Evolutionary conservation across 2,329 filamentous ascomycete species (phyloP).

Genomic region (Penicillium sp.): DNA sequence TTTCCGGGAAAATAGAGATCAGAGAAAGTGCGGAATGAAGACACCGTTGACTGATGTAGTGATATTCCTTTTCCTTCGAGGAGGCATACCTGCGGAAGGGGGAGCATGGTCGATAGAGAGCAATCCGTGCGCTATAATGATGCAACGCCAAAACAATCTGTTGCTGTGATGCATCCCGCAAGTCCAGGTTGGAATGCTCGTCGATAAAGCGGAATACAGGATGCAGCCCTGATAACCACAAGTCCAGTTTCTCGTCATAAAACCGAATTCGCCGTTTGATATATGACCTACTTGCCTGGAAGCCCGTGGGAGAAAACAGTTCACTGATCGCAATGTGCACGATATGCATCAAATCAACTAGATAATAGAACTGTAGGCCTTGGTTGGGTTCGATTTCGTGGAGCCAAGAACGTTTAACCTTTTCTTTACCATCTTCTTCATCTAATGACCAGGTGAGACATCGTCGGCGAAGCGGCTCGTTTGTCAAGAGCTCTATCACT

Average conservation of each 20-base stretch:
- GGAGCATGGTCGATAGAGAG: slow-evolving; percentile 41
- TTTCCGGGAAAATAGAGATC: slow-evolving; percentile 35
- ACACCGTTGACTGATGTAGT: slow-evolving; percentile 30
- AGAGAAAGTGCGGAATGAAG: slow-evolving; percentile 36
- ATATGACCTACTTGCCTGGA: slow-evolving; percentile 26
- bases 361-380: slow-evolving; percentile 35
- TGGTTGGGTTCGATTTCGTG: slow-evolving; percentile 23
- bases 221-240: slow-evolving; percentile 33
- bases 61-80: slow-evolving; percentile 5
- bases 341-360: slow-evolving; percentile 35
- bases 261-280: slow-evolving; percentile 31
- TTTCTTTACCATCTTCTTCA: slow-evolving; percentile 18
- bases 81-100: slow-evolving; percentile 9
- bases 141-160: slow-evolving; percentile 36
- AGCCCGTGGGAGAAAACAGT: slow-evolving; percentile 36
- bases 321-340: slow-evolving; percentile 35
- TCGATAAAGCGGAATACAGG: slow-evolving; percentile 30
- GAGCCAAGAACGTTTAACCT: slow-evolving; percentile 19
- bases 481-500: slow-evolving; percentile 9
- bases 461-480: slow-evolving; percentile 15
- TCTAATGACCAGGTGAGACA: slow-evolving; percentile 27
- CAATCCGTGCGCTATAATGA: slow-evolving; percentile 39
- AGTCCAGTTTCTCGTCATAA: slow-evolving; percentile 28
- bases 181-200: slow-evolving; percentile 22
- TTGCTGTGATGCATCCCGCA: slow-evolving; percentile 23